A percentile compares a stretch with the other conserved stretches of the same genome.
These are phyloP conservation scores for Cystobasidium pallidum DNA, from an alignment of 1,284 basidiomycete species.

Conservation along the genomic window DNA sequence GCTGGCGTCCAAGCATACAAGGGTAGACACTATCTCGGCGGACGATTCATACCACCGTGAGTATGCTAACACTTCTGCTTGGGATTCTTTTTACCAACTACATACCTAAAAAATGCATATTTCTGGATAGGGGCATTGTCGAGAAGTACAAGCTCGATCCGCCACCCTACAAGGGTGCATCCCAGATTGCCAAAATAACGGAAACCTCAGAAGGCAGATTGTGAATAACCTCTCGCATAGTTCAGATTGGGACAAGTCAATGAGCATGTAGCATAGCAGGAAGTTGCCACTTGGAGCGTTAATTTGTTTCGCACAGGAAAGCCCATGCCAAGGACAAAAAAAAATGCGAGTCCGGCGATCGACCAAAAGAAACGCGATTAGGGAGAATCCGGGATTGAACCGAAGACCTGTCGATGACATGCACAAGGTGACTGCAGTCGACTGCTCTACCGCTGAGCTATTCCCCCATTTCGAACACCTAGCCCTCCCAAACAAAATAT, in stretches of 20 bases:
- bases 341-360: too few relatives aligned
- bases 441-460: constrained; percentile 34
- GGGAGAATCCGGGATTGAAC: constrained; percentile 35
- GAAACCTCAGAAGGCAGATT: constrained; percentile 5
- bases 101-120: too few relatives aligned
- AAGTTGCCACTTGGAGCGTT: too few relatives aligned
- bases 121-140: constrained; percentile 64
- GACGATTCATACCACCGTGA: constrained; percentile 84
- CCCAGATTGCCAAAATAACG: constrained; percentile 50
- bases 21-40: constrained; percentile 87
- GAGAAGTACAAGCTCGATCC: constrained; percentile 67
- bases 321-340: too few relatives aligned
- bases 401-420: constrained; percentile 33
- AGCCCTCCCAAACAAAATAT: not conserved
- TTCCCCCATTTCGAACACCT: not conserved
- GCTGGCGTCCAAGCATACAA: constrained; percentile 74
- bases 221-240: not conserved
- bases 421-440: constrained; percentile 25
- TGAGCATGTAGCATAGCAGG: not conserved
- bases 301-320: too few relatives aligned
- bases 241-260: too few relatives aligned
- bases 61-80: constrained; percentile 49
- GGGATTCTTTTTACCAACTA: too few relatives aligned
- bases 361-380: not conserved
- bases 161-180: constrained; percentile 48